Conservation (phyloP, 2,329 filamentous ascomycete genomes). For the Aspergillus tubingensis region DNA sequence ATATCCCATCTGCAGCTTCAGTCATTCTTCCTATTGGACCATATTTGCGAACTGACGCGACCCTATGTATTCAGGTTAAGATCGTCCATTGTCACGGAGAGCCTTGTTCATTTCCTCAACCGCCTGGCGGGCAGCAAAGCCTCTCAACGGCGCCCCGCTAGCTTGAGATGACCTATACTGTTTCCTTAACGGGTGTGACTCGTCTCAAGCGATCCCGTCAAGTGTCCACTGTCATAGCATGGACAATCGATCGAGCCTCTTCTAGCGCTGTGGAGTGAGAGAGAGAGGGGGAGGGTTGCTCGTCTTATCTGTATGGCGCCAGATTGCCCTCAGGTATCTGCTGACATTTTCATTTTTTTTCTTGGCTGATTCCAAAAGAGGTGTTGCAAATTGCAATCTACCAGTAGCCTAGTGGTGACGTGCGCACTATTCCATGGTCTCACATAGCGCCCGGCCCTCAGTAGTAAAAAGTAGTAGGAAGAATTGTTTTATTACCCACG, state of each 20-base stretch:
- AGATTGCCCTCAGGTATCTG: neutral
- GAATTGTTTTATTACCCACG: neutral
- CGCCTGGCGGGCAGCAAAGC: neutral
- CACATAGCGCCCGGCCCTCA: neutral
- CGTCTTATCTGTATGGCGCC: neutral
- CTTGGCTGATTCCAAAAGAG: no score
- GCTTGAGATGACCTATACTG: neutral
- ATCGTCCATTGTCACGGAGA: neutral
- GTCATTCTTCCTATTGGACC: neutral
- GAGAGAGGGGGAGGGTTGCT: neutral
- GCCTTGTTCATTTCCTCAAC: neutral
- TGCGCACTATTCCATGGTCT: neutral
- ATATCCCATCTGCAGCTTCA: neutral
- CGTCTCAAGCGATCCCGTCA: neutral
- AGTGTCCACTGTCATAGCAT: constrained; percentile 3
- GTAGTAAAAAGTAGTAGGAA: neutral
- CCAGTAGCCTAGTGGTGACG: neutral
- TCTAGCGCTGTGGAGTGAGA: neutral
- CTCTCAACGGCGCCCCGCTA: neutral
- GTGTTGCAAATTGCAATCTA: neutral
- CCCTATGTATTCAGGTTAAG: neutral
- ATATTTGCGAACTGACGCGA: neutral
- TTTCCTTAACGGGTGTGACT: neutral
- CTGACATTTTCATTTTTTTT: neutral
- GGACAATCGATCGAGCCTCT: neutral